These are phyloP conservation scores for Termitomyces sp. DNA, from an alignment of 768 basidiomycete genomes.

Conservation along the genomic window DNA sequence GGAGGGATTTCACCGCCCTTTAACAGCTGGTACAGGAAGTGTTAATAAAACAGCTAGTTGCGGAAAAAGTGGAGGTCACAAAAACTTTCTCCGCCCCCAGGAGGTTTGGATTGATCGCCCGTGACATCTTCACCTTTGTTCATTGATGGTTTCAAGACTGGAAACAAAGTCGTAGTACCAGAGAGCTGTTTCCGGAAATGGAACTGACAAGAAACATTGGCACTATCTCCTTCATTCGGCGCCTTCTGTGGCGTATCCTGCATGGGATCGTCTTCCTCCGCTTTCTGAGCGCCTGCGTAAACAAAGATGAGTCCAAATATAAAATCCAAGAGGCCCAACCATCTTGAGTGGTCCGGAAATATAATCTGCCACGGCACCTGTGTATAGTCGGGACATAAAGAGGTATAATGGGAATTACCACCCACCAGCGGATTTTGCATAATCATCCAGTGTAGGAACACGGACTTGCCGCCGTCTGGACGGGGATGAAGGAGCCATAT, in stretches of 20 bases:
- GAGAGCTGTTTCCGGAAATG: background rate
- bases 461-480: constrained; percentile 15
- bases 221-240: background rate
- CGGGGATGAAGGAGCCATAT: constrained; percentile 15
- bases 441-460: constrained; percentile 4
- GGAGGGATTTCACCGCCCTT: too few relatives aligned
- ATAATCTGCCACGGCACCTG: background rate
- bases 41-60: background rate
- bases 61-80: background rate
- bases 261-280: background rate
- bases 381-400: background rate
- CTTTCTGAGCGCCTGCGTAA: constrained; percentile 7
- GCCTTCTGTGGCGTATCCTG: background rate
- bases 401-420: constrained; percentile 6
- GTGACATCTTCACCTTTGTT: background rate
- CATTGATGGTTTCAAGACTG: background rate
- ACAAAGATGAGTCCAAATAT: background rate
- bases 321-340: background rate
- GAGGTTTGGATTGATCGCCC: background rate
- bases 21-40: too few relatives aligned
- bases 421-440: constrained; percentile 9
- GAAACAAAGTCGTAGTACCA: background rate
- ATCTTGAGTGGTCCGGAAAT: background rate
- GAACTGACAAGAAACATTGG: background rate
- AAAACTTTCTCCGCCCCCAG: background rate